A percentile compares a stretch with the other conserved stretches of the same genome.
Conservation (phyloP, 1,284 basidiomycete species). For the Peniophora sp. region DNA sequence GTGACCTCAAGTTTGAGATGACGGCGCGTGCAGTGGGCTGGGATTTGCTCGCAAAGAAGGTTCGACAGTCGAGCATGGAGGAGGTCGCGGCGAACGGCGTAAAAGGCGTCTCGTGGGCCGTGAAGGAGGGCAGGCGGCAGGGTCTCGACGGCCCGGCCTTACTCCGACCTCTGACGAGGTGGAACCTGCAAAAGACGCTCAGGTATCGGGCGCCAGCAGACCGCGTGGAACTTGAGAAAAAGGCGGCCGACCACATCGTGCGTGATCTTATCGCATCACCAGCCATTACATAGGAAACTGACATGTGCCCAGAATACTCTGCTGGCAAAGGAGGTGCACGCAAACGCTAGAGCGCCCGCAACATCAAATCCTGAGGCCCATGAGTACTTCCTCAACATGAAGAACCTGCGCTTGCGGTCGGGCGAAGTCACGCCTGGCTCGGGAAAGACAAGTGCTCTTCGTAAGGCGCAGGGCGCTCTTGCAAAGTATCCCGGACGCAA, state of each 20-base stretch:
- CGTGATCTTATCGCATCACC: constrained; percentile 7
- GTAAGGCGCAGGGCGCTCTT: constrained; percentile 23
- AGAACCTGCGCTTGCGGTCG: constrained; percentile 22
- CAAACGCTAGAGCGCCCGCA: constrained; percentile 1
- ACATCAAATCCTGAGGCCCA: constrained; percentile 4
- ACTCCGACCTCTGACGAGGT: constrained; percentile 53
- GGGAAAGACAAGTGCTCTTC: constrained; percentile 19
- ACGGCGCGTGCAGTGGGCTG: constrained; percentile 78
- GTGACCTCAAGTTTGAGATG: constrained; percentile 83
- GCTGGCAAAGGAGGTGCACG: constrained; percentile 3
- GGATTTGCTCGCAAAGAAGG: constrained; percentile 56
- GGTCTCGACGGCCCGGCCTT: constrained; percentile 30
- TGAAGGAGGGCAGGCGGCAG: constrained; percentile 39
- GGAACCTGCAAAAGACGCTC: constrained; percentile 64
- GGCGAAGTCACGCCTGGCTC: constrained; percentile 27
- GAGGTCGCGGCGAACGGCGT: constrained; percentile 44
- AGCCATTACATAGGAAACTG: too few relatives aligned
- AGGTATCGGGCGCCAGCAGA: constrained; percentile 43
- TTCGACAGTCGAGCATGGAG: constrained; percentile 35
- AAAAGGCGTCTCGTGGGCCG: constrained; percentile 33
- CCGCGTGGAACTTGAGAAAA: constrained; percentile 18
- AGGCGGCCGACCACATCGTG: constrained; percentile 27
- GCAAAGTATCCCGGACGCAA: constrained; percentile 18
- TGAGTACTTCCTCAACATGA: constrained; percentile 14
- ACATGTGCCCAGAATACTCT: too few relatives aligned